These are phyloP conservation scores for Ilyonectria robusta DNA, from an alignment of 2,329 filamentous ascomycete genomes.

Conservation along the genomic window DNA sequence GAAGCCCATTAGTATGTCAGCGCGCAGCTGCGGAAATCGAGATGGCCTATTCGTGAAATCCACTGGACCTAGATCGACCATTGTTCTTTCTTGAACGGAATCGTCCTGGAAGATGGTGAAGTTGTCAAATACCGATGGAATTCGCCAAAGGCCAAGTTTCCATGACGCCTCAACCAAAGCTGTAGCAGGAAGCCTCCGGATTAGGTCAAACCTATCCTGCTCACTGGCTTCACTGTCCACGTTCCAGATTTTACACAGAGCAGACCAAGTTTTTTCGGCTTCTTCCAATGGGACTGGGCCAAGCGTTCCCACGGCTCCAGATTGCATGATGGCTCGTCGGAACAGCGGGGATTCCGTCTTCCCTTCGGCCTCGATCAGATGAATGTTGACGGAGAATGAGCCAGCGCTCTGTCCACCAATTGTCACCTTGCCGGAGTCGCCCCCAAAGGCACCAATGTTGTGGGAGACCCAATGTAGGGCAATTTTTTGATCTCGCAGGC, in stretches of 20 bases:
- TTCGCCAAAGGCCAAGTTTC: neutral
- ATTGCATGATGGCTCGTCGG: conserved; percentile 8
- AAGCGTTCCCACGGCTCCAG: conserved; percentile 5
- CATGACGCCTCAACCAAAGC: neutral
- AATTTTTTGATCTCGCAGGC: conserved; percentile 14
- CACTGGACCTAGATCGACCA: conserved; percentile 1
- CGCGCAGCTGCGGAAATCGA: neutral
- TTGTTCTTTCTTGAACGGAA: neutral
- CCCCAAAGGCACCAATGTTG: conserved; percentile 17
- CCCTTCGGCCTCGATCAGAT: conserved; percentile 1
- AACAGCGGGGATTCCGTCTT: neutral
- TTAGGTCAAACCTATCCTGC: conserved; percentile 1
- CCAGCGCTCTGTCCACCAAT: conserved; percentile 9
- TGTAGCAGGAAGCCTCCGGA: neutral
- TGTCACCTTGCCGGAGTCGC: neutral
- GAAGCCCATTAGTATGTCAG: neutral
- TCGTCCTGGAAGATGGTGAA: neutral
- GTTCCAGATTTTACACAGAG: neutral
- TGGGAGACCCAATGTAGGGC: conserved; percentile 7
- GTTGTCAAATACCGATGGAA: neutral
- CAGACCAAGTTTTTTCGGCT: neutral
- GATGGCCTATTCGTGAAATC: neutral
- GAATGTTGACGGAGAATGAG: conserved; percentile 7
- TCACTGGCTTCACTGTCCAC: neutral
- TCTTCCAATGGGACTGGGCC: conserved; percentile 5